Conservation (phyloP, 805 yeast genomes). For the Wickerhamomyces kurtzmanii region DNA sequence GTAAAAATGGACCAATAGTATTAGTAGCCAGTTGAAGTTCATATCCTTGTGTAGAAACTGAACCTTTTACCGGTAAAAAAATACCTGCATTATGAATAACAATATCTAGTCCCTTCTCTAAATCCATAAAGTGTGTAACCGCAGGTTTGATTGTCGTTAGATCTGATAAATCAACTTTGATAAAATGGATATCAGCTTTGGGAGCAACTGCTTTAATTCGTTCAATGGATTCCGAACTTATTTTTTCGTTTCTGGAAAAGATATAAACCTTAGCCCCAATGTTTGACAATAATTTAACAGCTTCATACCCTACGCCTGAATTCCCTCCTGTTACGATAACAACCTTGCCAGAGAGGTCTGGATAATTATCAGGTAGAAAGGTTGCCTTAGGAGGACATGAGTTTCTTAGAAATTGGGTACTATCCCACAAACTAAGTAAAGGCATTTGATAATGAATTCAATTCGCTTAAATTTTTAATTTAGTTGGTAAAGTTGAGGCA, state of each 20-base stretch:
- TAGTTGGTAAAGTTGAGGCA: no score
- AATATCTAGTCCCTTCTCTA: constrained; percentile 21
- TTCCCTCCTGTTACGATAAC: constrained; percentile 23
- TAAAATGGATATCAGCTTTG: constrained; percentile 11
- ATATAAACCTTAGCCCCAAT: constrained; percentile 25
- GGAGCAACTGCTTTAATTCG: constrained; percentile 16
- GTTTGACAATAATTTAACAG: constrained; percentile 19
- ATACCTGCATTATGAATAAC: constrained; percentile 36
- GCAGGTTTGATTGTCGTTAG: constrained; percentile 29
- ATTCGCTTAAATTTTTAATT: no score
- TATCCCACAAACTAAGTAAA: no score
- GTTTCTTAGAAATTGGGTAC: no score
- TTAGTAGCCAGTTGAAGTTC: constrained; percentile 39
- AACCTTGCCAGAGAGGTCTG: constrained; percentile 14
- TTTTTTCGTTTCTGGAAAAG: constrained; percentile 24
- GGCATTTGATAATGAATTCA: no score
- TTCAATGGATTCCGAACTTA: constrained; percentile 19
- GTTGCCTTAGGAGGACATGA: constrained; percentile 13
- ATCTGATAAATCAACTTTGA: constrained; percentile 27
- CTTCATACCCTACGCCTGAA: constrained; percentile 24
- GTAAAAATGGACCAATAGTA: constrained; percentile 33
- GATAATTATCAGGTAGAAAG: constrained; percentile 19
- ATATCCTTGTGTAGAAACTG: constrained; percentile 30
- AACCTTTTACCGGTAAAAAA: constrained; percentile 26
- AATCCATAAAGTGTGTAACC: constrained; percentile 15